These are phyloP conservation scores for Moricandia arvensis DNA, from an alignment of 345 rosid species.

Conservation along the genomic window DNA sequence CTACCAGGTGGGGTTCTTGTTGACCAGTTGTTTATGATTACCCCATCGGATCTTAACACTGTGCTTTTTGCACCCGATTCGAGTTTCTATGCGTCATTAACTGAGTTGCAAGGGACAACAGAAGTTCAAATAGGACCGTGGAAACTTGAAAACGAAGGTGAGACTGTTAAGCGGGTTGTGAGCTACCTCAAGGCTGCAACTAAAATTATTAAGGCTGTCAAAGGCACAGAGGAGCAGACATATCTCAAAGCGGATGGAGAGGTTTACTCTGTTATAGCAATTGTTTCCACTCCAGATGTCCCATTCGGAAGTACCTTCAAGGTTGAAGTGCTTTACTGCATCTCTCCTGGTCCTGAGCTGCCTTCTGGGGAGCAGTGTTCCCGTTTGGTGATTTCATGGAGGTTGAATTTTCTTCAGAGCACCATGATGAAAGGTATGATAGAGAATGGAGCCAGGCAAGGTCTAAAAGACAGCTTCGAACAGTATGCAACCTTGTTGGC, in stretches of 20 bases:
- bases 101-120: slow-evolving; percentile 73
- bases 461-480: slow-evolving; percentile 79
- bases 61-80: slow-evolving; percentile 78
- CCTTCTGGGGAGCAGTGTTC: slow-evolving; percentile 77
- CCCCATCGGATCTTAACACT: slow-evolving; percentile 63
- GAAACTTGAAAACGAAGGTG: slow-evolving; percentile 59
- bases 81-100: slow-evolving; percentile 50
- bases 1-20: slow-evolving; percentile 85
- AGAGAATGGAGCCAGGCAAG: slow-evolving; percentile 86
- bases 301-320: slow-evolving; percentile 77
- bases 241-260: slow-evolving; percentile 81
- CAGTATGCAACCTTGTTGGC: slow-evolving; percentile 59
- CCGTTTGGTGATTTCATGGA: slow-evolving; percentile 81
- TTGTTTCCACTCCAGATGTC: slow-evolving; percentile 87
- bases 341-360: slow-evolving; percentile 75
- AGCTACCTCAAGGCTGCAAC: slow-evolving; percentile 76
- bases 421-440: slow-evolving; percentile 95
- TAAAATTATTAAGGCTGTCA: slow-evolving; percentile 77
- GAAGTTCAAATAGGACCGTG: slow-evolving; percentile 75
- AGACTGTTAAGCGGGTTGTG: slow-evolving; percentile 59
- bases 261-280: slow-evolving; percentile 54
- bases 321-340: slow-evolving; percentile 68
- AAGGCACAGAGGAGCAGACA: slow-evolving; percentile 78
- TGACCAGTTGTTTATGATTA: slow-evolving; percentile 60
- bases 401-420: slow-evolving; percentile 83